Evolutionary conservation across 1,139 yeast genomes (phyloP).

Genomic region (Pichia sp.): DNA sequence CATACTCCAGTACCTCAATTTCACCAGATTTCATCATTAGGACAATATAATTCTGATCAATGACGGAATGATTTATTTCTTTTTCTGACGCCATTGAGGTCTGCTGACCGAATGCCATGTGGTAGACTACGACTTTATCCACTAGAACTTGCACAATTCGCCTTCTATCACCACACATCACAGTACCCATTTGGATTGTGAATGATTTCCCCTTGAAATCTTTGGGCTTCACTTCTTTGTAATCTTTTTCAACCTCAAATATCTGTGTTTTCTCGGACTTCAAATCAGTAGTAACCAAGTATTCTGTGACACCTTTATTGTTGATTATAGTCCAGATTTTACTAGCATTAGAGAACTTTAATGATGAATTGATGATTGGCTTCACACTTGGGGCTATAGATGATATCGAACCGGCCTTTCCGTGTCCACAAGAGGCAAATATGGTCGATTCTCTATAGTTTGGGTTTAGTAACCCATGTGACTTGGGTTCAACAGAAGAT

Average conservation of each 20-base stretch:
- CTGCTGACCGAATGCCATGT: constrained; percentile 47
- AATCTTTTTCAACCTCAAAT: constrained; percentile 62
- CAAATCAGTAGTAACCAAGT: constrained; percentile 68
- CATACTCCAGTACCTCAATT: constrained; percentile 38
- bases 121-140: constrained; percentile 56
- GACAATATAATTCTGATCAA: constrained; percentile 45
- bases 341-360: constrained; percentile 69
- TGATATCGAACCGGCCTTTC: constrained; percentile 44
- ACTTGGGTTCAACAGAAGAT: constrained; percentile 45
- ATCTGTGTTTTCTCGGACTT: constrained; percentile 60
- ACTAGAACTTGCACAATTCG: constrained; percentile 72
- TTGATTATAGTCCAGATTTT: constrained; percentile 64
- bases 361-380: constrained; percentile 59
- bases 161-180: constrained; percentile 33
- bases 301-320: constrained; percentile 37
- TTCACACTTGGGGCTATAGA: constrained; percentile 58
- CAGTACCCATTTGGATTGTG: constrained; percentile 53
- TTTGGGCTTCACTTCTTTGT: constrained; percentile 55
- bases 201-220: constrained; percentile 58
- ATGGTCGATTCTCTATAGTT: constrained; percentile 58
- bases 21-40: constrained; percentile 52
- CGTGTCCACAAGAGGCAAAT: constrained; percentile 65
- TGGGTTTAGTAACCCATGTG: constrained; percentile 63
- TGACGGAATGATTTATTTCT: constrained; percentile 46
- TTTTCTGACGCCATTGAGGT: constrained; percentile 31